phyloP scores from a whole-genome alignment of 306 rosid species.

The Trifolium subterraneum region DNA sequence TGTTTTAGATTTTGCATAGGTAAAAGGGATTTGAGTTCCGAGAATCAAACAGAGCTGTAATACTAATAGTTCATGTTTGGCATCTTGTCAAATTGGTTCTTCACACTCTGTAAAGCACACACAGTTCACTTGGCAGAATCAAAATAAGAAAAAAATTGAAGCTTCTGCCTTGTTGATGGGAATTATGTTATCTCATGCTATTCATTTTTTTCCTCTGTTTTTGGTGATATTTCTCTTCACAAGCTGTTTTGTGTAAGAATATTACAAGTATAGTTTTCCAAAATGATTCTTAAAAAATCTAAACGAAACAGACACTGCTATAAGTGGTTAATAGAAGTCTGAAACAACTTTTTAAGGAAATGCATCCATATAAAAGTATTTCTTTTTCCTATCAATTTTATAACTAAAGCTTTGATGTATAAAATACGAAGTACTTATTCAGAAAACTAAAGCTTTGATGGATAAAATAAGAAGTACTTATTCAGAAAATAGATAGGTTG shows the following conservation, averaged over 20 bases:
- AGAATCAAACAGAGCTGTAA: slow-evolving; percentile 4
- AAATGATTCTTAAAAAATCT: slow-evolving; percentile 9
- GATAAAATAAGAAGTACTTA: slow-evolving; percentile 6
- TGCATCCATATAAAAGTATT: slow-evolving; percentile 8
- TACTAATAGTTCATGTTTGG: slow-evolving; percentile 18
- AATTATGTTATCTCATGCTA: slow-evolving; percentile 1
- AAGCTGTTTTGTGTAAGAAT: slow-evolving; percentile 1
- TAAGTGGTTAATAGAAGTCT: slow-evolving; percentile 15
- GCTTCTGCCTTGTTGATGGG: slow-evolving; percentile 29
- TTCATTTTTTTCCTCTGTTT: slow-evolving; percentile 5
- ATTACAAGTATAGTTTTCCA: slow-evolving; percentile 5
- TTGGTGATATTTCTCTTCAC: slow-evolving; percentile 1
- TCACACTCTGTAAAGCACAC: slow-evolving; percentile 21
- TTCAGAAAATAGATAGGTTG: slow-evolving; percentile 3
- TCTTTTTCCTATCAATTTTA: slow-evolving; percentile 16
- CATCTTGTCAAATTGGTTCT: slow-evolving; percentile 21
- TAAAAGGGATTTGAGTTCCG: background rate
- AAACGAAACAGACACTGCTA: background rate
- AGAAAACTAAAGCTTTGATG: background rate
- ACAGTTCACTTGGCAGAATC: slow-evolving; percentile 11
- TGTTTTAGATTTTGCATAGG: slow-evolving; percentile 28
- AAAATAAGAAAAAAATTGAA: background rate
- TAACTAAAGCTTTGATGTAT: background rate
- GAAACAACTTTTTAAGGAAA: slow-evolving; percentile 20
- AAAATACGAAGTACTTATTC: slow-evolving; percentile 15